Conservation (phyloP, 2,329 filamentous ascomycete genomes). For the Amauroascus verrucosus region DNA sequence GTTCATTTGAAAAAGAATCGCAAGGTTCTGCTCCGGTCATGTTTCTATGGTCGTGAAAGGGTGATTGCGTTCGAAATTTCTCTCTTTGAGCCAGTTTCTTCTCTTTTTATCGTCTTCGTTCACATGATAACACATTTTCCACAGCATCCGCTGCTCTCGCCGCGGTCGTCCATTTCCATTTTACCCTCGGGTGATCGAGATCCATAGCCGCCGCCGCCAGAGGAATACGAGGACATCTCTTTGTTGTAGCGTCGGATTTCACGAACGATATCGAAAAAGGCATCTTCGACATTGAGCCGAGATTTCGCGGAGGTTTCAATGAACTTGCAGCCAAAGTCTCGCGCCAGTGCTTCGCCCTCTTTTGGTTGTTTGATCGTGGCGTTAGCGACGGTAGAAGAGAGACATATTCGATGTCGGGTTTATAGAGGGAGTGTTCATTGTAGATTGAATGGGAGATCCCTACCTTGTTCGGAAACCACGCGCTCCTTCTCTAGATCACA, state of each 20-base stretch:
- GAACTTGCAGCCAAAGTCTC: conserved; percentile 90
- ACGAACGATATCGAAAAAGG: conserved; percentile 96
- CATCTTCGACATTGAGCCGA: conserved; percentile 94
- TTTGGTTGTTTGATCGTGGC: conserved; percentile 17
- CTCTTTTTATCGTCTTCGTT: conserved; percentile 22
- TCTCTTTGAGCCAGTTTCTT: conserved; percentile 7
- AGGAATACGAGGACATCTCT: conserved; percentile 83
- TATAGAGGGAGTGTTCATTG: neutral
- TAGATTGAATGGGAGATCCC: conserved; percentile 28
- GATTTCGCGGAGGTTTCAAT: conserved; percentile 99
- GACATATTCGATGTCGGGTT: neutral
- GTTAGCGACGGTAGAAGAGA: neutral
- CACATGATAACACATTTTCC: conserved; percentile 82
- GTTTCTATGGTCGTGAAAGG: conserved; percentile 10
- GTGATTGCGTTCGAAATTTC: neutral
- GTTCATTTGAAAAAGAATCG: conserved; percentile 5
- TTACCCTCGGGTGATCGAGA: conserved; percentile 52
- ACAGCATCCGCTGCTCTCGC: conserved; percentile 59
- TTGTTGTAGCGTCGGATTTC: conserved; percentile 98
- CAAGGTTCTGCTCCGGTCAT: conserved; percentile 8
- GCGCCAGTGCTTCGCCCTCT: conserved; percentile 86
- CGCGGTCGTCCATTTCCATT: conserved; percentile 61
- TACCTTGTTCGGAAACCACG: conserved; percentile 86
- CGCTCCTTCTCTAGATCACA: conserved; percentile 92
- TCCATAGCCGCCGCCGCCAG: conserved; percentile 53